A percentile compares a stretch with the other conserved stretches of the same genome.
Evolutionary conservation across 768 basidiomycete species (phyloP).

Genomic region (Russula sp.): DNA sequence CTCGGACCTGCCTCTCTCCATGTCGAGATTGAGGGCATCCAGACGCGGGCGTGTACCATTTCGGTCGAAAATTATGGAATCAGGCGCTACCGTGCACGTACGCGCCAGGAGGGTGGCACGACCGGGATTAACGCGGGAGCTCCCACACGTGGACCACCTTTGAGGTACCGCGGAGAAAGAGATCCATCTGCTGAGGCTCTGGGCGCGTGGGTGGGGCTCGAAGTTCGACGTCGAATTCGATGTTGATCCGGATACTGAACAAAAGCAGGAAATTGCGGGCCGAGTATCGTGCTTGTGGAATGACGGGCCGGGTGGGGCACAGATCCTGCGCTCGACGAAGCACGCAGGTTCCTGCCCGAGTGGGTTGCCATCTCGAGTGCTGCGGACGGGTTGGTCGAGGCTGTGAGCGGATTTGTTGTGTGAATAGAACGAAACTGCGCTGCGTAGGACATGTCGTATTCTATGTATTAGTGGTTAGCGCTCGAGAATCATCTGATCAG

Average conservation of each 20-base stretch:
- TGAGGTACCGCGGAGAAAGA: conserved; percentile 19
- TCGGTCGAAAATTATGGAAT: conserved; percentile 47
- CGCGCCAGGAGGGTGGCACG: background rate
- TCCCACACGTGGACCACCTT: conserved; percentile 18
- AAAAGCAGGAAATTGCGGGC: conserved; percentile 3
- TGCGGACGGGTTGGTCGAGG: conserved; percentile 16
- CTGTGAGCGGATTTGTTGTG: conserved; percentile 1
- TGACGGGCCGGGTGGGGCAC: conserved; percentile 17
- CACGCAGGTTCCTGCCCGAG: conserved; percentile 23
- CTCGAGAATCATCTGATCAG: no score
- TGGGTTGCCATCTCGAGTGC: conserved; percentile 27
- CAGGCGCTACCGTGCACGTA: conserved; percentile 19
- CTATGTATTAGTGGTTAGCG: no score
- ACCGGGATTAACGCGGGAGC: background rate
- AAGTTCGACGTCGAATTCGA: conserved; percentile 25
- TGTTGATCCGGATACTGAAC: background rate
- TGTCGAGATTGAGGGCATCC: conserved; percentile 51
- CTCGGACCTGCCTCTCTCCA: conserved; percentile 46
- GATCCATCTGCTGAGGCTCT: conserved; percentile 11
- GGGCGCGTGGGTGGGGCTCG: conserved; percentile 25
- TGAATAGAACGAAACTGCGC: background rate
- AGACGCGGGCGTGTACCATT: conserved; percentile 63
- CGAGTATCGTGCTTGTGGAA: conserved; percentile 27
- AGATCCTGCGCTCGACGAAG: conserved; percentile 27
- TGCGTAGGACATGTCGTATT: background rate